These are phyloP conservation scores for Acacia confusa DNA, from an alignment of 306 rosid genomes.

Conservation along the genomic window DNA sequence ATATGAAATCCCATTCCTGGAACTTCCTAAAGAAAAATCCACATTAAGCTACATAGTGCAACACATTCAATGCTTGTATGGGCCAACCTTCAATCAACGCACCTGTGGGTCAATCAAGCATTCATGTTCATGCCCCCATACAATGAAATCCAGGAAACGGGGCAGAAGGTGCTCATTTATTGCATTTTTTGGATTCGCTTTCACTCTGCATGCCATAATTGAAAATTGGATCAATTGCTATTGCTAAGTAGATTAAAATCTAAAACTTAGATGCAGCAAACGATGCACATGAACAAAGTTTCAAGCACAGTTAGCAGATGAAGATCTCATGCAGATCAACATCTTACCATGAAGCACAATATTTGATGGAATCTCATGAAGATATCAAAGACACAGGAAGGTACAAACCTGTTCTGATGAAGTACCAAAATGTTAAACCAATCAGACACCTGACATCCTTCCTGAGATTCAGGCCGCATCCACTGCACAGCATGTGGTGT, in stretches of 20 bases:
- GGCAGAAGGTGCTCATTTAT: conserved; percentile 96
- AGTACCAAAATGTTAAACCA: conserved; percentile 98
- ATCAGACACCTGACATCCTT: conserved; percentile 79
- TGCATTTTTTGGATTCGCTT: conserved; percentile 97
- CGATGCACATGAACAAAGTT: conserved; percentile 23
- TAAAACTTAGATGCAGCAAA: conserved; percentile 16
- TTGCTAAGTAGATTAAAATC: conserved; percentile 29
- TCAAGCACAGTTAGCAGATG: conserved; percentile 15
- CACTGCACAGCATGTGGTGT: conserved; percentile 98
- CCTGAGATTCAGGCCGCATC: conserved; percentile 97
- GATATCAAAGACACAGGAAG: conserved; percentile 19
- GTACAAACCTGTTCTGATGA: conserved; percentile 92
- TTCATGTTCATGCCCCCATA: conserved; percentile 99
- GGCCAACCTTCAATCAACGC: conserved; percentile 1
- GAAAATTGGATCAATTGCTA: conserved; percentile 32
- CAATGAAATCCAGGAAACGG: conserved; percentile 90
- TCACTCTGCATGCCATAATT: conserved; percentile 65
- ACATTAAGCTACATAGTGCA: conserved; percentile 27
- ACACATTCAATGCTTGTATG: neutral
- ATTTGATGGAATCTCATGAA: conserved; percentile 21
- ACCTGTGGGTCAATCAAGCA: conserved; percentile 98
- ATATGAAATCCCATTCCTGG: conserved; percentile 99
- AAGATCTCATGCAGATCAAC: conserved; percentile 21
- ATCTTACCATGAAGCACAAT: conserved; percentile 11
- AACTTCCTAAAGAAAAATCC: conserved; percentile 74